Evolutionary conservation across 163 green algal species (phyloP).

Genomic region (Prototheca cutis): DNA sequence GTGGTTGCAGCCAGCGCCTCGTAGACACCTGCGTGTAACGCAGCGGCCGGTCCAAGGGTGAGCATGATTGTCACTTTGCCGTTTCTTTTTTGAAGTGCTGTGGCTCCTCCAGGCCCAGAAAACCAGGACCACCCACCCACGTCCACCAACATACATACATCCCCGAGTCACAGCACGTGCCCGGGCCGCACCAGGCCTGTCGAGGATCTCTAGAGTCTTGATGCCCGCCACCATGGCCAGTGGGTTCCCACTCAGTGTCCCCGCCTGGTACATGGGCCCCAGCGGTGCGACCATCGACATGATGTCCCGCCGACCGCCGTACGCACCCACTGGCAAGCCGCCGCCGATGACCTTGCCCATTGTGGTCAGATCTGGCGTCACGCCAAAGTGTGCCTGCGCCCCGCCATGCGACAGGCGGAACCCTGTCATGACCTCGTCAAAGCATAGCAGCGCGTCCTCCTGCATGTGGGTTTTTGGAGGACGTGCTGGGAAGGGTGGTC

Average conservation of each 20-base stretch:
- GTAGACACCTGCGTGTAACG: constrained; percentile 62
- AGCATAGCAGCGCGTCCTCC: constrained; percentile 90
- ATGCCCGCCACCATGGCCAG: constrained; percentile 96
- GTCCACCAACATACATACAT: neutral
- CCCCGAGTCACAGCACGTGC: neutral
- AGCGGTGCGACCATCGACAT: constrained; percentile 96
- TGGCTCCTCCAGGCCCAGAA: too few relatives aligned
- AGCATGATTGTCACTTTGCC: too few relatives aligned
- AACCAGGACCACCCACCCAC: too few relatives aligned
- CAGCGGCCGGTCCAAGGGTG: too few relatives aligned
- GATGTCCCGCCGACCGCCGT: constrained; percentile 88
- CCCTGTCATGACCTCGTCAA: constrained; percentile 97
- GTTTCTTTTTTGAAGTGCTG: neutral
- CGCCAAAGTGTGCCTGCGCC: constrained; percentile 84
- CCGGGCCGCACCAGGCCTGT: neutral
- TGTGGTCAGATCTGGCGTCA: constrained; percentile 96
- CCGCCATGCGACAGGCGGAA: constrained; percentile 88
- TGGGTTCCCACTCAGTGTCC: constrained; percentile 95
- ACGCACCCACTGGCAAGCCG: constrained; percentile 93
- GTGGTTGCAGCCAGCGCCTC: constrained; percentile 87
- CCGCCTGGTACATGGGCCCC: constrained; percentile 89
- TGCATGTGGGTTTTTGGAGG: too few relatives aligned
- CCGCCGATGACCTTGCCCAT: constrained; percentile 63
- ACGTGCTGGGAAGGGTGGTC: neutral
- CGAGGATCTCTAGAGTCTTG: constrained; percentile 96